Base-by-base conservation (phyloP, 495 filamentous ascomycete genomes). In the Penicillium atrosanguineum region DNA sequence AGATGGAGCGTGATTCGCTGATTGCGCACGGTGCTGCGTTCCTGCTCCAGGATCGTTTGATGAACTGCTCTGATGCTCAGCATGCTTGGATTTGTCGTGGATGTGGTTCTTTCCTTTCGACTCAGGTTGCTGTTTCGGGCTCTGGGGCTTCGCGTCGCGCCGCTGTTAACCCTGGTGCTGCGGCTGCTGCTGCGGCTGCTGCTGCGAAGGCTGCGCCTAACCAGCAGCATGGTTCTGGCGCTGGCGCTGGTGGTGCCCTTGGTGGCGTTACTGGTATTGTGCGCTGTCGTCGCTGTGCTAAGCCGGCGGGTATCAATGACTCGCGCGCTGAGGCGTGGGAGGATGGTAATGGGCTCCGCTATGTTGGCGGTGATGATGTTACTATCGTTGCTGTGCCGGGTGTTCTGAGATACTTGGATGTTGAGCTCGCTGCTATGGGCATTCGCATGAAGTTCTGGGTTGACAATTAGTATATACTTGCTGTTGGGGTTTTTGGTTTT, bases 1-100 rank as follows among this genome's bases (percentile, higher is more conserved):
- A 98, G 75, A 98, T 98, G 94, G 94, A 98, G 74, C 85, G 94
- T 54, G 94, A 98, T 70, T 88, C 92, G 4, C 75, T 98, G 11
- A 79, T 98, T 49, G 94, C 94, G 7, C 94, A 98, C 75, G 94
- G 94, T 6, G 88, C 92, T 14, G 93, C 93, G 14, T 97, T 93
- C 79, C 74, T 98, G 26, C 80, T 98, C 14, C 94, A 97, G 65
- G 94, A 98, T 68, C 89, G 94, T 36, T 79, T 98, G 20, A 81
- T 98, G 74, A 97, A 97, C 75, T 98, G 94, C 73, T 95, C 89
- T 43, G 94, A 98, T 68, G 89, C 94, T 67, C 83, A 84, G 21
- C 83, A 83, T 47, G 82, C 91, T 21, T 94, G 91, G 88, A 86
- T 97, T 56, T 98, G 94, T 67, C 84, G 86, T 47, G 69, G 70